phyloP scores from a whole-genome alignment of 768 basidiomycete species.

The Daedaleopsis sinensis region DNA sequence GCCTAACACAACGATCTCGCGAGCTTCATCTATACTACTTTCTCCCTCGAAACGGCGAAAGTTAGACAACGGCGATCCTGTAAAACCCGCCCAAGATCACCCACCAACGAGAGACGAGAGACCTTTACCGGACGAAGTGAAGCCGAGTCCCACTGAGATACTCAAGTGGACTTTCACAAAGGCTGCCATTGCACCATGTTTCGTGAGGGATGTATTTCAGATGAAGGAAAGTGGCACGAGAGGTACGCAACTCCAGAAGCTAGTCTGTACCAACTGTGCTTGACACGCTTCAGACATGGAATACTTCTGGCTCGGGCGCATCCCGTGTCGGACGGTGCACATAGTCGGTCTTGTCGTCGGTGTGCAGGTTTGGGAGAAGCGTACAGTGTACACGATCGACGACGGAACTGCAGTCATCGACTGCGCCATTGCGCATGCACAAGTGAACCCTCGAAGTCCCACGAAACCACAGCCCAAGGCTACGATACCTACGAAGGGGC shows the following conservation, averaged over 20 bases:
- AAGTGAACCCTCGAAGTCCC: conserved; percentile 24
- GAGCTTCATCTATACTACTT: conserved; percentile 19
- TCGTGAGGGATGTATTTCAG: conserved; percentile 26
- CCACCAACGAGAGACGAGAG: no score
- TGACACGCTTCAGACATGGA: conserved; percentile 45
- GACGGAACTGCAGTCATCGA: conserved; percentile 78
- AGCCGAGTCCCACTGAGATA: conserved; percentile 14
- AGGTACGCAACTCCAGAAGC: conserved; percentile 12
- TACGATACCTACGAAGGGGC: background rate
- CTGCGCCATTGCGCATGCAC: conserved; percentile 46
- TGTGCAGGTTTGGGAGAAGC: conserved; percentile 58
- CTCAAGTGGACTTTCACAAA: conserved; percentile 30
- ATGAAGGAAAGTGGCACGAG: conserved; percentile 26
- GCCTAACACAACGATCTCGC: background rate
- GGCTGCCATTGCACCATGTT: conserved; percentile 31
- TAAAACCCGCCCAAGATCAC: no score
- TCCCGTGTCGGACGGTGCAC: conserved; percentile 67
- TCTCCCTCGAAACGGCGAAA: conserved; percentile 16
- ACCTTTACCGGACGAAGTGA: background rate
- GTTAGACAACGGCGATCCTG: background rate
- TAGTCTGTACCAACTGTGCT: background rate
- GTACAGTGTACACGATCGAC: conserved; percentile 69
- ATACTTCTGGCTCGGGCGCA: conserved; percentile 71
- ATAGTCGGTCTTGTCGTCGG: conserved; percentile 70
- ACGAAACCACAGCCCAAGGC: background rate